Base-by-base conservation (phyloP, 768 basidiomycete genomes). In the Tephrocybe sp. region DNA sequence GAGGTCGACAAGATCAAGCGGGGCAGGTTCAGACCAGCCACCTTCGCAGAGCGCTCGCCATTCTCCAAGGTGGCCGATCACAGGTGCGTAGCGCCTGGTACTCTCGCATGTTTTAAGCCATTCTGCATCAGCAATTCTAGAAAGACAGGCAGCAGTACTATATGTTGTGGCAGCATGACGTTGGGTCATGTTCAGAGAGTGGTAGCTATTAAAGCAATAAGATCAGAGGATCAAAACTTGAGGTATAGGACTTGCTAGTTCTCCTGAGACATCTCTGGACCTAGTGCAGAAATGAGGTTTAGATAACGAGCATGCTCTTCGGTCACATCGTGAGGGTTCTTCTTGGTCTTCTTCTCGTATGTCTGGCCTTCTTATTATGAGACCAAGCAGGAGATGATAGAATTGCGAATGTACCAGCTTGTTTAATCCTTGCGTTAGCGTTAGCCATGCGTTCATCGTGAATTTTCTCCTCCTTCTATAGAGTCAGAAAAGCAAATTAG, bases 271-370 rank as follows among this genome's bases (percentile, higher is more conserved):
- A 91, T 84, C 61, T 90, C 89, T 8, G 87, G 85, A 1, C 87
- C 88, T 12, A 91, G 64, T 17, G 77, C 71, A 58, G 79, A 85
- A 52, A 91, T 82, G 1, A 89, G 71, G 59, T 82, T 82, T 53
- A 92, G 82, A 63, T 91, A 92, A 14, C 85, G 80, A 42, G 82
- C 78, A 62, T 91, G 89, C 59, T 91, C 89, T 26, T 89, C 89
- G 7, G 71, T 70, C 5, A 76, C 82, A 57, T 91, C 87, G 16
- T 73, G 73, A 9, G 81, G 65, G 40, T 78, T 85, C 68, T 83
- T 87, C 75, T 88, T 89, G 23, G 83, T 77, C 62, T 88, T 91
- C 74, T 87, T 88, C 72, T 92, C 89, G 45, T 87, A 91, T 12
- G 65, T 55, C 61, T 83, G 83, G 51, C 88, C 89, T 89, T 49